Evolutionary conservation across 345 rosid species (phyloP), one percentile per base, ranked within the genome.

Genomic region (Melaleuca alternifolia): DNA sequence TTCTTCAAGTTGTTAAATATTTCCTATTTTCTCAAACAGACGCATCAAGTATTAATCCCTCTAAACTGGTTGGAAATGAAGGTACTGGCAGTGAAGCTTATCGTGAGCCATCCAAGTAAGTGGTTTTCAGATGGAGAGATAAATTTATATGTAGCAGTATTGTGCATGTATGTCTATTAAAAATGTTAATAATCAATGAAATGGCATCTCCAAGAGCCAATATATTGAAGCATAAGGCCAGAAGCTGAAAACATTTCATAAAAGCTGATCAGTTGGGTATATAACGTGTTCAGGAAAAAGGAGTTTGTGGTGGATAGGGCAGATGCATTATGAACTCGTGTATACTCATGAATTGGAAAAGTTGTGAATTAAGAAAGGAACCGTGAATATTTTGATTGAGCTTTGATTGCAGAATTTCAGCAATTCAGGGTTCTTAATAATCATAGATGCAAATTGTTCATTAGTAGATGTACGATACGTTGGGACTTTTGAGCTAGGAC

Each of bases 51-150:
- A 37, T 37, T 71, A 37, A 37, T 71, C 81, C 81, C 81, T 71
- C 81, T 71, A 71, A 71, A 13, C 33, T 57, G 51, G 86, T 41
- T 88, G 90, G 84, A 87, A 54, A 56, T 84, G 85, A 89, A 28
- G 87, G n/a, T 71, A 12, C 85, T 51, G 44, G 37, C 57, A 84
- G 76, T 71, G 84, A 85, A 26, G 77, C 83, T 50, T 61, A 84
- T 44, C 83, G 82, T 50, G 85, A 57, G 84, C 37, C 65, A 81
- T 83, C 79, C 83, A 90, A 91, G 93, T 91, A 85, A 89, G 93
- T 89, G 62, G 79, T 82, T 85, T 14, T 83, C 53, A 15, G 51
- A 37, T 84, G 79, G 79, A 84, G 61, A 44, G 23, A 53, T 16
- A 28, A 83, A 53, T n/a, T 18, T 82, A n/a, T 50, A 54, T 1